Conservation (phyloP, 352 stramenopile genomes). For the Halophytophthora polymorphica region DNA sequence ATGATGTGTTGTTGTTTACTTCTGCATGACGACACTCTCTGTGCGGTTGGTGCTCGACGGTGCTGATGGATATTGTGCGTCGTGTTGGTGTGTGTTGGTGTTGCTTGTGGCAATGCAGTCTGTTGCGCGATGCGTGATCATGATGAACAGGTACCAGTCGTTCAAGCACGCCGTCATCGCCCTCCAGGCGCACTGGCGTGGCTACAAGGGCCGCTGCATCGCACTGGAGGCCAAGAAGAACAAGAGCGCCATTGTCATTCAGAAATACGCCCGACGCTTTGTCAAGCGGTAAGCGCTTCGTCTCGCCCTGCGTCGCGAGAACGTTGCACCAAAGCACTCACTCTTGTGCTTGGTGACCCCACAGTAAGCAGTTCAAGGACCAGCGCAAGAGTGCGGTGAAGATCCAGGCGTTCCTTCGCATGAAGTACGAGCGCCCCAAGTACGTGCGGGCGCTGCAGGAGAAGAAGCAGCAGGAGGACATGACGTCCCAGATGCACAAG, state of each 20-base stretch:
- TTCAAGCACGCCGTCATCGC: conserved; percentile 50
- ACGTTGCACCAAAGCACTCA: not conserved
- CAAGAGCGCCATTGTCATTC: conserved; percentile 63
- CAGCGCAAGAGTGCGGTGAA: conserved; percentile 47
- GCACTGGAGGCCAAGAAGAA: conserved; percentile 46
- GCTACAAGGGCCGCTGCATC: conserved; percentile 56
- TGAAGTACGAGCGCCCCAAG: conserved; percentile 58
- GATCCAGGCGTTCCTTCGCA: conserved; percentile 64
- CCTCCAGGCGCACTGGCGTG: conserved; percentile 80
- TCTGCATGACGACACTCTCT: not conserved
- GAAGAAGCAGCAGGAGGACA: conserved; percentile 56
- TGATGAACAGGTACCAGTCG: conserved; percentile 69
- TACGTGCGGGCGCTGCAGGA: conserved; percentile 49
- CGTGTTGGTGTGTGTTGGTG: conserved; percentile 9
- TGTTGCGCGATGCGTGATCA: conserved; percentile 74
- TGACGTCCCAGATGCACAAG: conserved; percentile 52
- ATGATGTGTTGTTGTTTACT: not conserved
- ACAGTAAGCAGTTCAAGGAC: conserved; percentile 53
- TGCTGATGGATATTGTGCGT: conserved; percentile 4
- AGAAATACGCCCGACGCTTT: conserved; percentile 62
- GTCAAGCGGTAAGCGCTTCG: conserved; percentile 39
- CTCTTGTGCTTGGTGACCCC: conserved; percentile 3
- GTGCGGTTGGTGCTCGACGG: not conserved
- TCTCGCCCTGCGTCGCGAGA: not conserved
- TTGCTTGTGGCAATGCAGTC: conserved; percentile 38